Percentiles rank a stretch among this genome's conserved stretches.
These are phyloP conservation scores for Tylopilus sp. DNA, from an alignment of 768 basidiomycete genomes.

Conservation along the genomic window DNA sequence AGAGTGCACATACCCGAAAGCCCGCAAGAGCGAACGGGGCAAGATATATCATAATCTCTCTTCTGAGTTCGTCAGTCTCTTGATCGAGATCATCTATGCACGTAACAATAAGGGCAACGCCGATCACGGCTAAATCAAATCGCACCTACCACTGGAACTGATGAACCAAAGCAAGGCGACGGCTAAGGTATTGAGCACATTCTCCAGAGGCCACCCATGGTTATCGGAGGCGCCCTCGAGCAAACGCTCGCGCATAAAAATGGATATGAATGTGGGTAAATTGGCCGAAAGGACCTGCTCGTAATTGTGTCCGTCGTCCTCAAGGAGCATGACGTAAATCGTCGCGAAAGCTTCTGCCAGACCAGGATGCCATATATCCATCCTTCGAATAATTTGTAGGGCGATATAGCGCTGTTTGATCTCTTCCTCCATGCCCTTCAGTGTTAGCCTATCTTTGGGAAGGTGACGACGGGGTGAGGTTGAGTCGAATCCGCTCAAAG, in stretches of 20 bases:
- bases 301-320: constrained; percentile 49
- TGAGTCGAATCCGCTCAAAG: constrained; percentile 49
- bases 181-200: constrained; percentile 43
- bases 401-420: constrained; percentile 42
- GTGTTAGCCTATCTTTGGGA: constrained; percentile 20
- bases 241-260: constrained; percentile 39
- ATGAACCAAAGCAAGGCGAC: constrained; percentile 48
- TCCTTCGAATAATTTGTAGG: constrained; percentile 43
- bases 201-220: constrained; percentile 49
- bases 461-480: constrained; percentile 41
- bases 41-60: constrained; percentile 36
- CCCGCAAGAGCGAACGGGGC: constrained; percentile 48
- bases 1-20: constrained; percentile 41
- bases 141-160: constrained; percentile 29
- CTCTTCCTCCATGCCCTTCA: constrained; percentile 40
- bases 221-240: constrained; percentile 37
- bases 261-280: constrained; percentile 39
- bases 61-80: constrained; percentile 34
- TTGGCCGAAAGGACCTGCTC: constrained; percentile 45
- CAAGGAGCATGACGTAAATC: constrained; percentile 56
- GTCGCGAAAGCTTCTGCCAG: constrained; percentile 48
- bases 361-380: constrained; percentile 33
- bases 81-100: constrained; percentile 20
- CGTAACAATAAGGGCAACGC: background rate
- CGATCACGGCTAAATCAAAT: background rate